Conservation (phyloP, 345 rosid genomes). For the Murraya koenigii region DNA sequence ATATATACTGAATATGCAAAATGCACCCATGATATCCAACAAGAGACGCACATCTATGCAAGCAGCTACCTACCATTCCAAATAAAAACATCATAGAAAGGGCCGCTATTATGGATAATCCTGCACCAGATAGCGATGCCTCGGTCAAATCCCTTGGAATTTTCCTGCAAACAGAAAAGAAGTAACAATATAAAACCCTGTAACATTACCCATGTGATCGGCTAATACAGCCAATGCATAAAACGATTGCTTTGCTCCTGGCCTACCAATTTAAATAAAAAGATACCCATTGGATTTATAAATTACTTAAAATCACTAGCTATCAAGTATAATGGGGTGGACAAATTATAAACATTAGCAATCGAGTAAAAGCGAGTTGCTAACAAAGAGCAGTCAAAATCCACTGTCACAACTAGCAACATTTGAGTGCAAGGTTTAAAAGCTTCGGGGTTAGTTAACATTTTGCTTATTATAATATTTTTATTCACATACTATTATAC, state of each 20-base stretch:
- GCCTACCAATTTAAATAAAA: not conserved
- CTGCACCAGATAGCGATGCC: conserved; percentile 96
- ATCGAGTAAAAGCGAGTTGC: not conserved
- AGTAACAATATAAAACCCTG: not conserved
- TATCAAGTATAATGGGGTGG: not conserved
- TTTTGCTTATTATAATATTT: not conserved
- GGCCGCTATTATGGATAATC: conserved; percentile 87
- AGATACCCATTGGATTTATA: not conserved
- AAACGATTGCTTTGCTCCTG: not conserved
- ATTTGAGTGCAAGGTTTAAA: not conserved
- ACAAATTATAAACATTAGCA: not conserved
- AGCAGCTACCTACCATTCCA: conserved; percentile 74
- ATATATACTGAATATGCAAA: not conserved
- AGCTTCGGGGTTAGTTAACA: not conserved
- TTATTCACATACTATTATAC: not conserved
- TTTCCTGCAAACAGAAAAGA: conserved; percentile 57
- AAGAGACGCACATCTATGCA: not conserved
- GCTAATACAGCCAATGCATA: not conserved
- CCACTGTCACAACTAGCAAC: not conserved
- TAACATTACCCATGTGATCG: not conserved
- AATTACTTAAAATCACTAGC: not conserved
- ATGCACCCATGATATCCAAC: not conserved
- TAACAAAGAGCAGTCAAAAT: not conserved
- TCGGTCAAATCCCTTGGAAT: conserved; percentile 99
- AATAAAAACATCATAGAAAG: conserved; percentile 84